These are phyloP conservation scores for Heliocybe sulcata DNA, from an alignment of 1,284 basidiomycete genomes.

Conservation along the genomic window DNA sequence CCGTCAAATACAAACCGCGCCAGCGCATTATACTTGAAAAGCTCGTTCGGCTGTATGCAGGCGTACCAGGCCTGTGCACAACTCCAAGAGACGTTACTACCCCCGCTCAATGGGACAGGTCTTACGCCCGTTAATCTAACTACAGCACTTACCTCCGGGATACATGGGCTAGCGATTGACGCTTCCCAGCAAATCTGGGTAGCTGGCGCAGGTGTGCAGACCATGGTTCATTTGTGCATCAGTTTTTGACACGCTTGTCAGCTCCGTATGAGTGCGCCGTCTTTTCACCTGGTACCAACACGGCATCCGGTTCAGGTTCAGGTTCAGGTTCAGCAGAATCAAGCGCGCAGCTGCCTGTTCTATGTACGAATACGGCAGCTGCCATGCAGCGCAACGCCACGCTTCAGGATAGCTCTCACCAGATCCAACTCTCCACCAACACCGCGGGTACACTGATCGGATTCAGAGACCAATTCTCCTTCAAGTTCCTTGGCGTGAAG, in stretches of 20 bases:
- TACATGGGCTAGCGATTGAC: background rate
- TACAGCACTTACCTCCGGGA: background rate
- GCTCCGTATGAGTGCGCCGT: background rate
- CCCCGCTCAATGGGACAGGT: background rate
- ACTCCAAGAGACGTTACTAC: background rate
- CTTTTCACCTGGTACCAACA: background rate
- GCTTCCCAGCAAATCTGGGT: background rate
- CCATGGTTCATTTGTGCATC: background rate
- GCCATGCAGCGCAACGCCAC: background rate
- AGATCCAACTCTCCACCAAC: background rate
- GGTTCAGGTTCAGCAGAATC: background rate
- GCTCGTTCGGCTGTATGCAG: background rate
- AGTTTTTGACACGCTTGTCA: background rate
- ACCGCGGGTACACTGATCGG: background rate
- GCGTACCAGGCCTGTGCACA: background rate
- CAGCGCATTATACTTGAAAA: background rate
- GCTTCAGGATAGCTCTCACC: background rate
- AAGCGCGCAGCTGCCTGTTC: background rate
- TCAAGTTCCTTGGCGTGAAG: background rate
- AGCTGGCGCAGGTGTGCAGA: background rate
- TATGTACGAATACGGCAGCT: background rate
- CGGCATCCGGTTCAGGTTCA: background rate
- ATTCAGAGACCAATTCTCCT: background rate
- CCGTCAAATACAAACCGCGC: constrained; percentile 1
- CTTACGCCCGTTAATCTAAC: background rate